Percentiles rank a stretch among this genome's conserved stretches.
These are phyloP conservation scores for Tolypocladium pustulatum DNA, from an alignment of 2,329 filamentous ascomycete genomes.

Conservation along the genomic window DNA sequence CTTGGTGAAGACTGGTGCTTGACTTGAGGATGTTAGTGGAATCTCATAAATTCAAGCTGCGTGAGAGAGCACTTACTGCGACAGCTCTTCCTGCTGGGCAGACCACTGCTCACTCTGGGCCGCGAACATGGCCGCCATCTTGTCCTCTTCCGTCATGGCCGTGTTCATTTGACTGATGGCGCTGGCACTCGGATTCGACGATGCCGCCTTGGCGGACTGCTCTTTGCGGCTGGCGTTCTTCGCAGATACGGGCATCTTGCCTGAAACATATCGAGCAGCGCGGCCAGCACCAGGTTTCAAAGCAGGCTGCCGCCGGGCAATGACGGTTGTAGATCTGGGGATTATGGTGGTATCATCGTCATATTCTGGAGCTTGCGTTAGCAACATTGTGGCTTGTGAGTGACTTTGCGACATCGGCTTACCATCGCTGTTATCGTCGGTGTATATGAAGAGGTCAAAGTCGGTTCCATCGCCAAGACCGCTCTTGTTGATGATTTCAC, in stretches of 20 bases:
- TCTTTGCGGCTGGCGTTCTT: conserved; percentile 67
- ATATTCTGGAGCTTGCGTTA: conserved; percentile 56
- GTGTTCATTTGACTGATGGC: conserved; percentile 58
- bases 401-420: conserved; percentile 15
- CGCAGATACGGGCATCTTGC: conserved; percentile 84
- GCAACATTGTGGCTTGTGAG: conserved; percentile 3
- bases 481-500: conserved; percentile 93
- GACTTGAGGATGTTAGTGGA: conserved; percentile 32
- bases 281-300: conserved; percentile 76
- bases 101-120: conserved; percentile 87
- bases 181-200: conserved; percentile 44
- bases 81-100: conserved; percentile 86
- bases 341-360: conserved; percentile 98
- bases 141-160: conserved; percentile 86
- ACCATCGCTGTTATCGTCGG: conserved; percentile 87
- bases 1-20: conserved; percentile 53
- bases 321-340: conserved; percentile 84
- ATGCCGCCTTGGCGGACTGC: conserved; percentile 45
- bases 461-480: conserved; percentile 91
- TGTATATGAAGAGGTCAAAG: conserved; percentile 90
- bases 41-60: conserved; percentile 4
- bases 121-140: conserved; percentile 84
- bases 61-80: conserved; percentile 47
- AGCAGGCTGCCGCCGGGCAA: conserved; percentile 78
- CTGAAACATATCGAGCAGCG: conserved; percentile 89